A percentile compares a stretch with the other conserved stretches of the same genome.
Evolutionary conservation across 2,329 filamentous ascomycete species (phyloP).

Genomic region (Cephalotrichum gorgonifer): DNA sequence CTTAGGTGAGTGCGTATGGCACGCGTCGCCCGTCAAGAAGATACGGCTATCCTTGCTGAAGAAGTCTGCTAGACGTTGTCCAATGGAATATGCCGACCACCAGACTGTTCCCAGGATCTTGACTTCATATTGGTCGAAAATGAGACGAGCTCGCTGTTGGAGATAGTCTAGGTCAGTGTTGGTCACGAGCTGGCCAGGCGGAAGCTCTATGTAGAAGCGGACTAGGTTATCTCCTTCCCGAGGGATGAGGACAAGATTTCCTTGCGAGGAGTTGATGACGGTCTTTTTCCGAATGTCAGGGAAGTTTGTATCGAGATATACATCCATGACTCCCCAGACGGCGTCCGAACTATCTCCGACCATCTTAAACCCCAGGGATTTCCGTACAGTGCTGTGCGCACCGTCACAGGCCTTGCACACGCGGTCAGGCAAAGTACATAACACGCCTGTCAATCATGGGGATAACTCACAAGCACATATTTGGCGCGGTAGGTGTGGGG

Average conservation of each 20-base stretch:
- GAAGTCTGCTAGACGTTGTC: slow-evolving; percentile 47
- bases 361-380: slow-evolving; percentile 44
- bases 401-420: slow-evolving; percentile 26
- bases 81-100: slow-evolving; percentile 56
- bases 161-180: slow-evolving; percentile 42
- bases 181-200: slow-evolving; percentile 34
- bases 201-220: slow-evolving; percentile 51
- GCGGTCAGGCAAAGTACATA: neutral
- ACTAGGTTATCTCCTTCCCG: slow-evolving; percentile 46
- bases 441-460: neutral
- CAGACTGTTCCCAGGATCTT: slow-evolving; percentile 44
- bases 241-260: slow-evolving; percentile 51
- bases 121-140: slow-evolving; percentile 44
- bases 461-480: neutral
- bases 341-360: slow-evolving; percentile 46
- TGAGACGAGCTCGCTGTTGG: slow-evolving; percentile 37
- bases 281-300: slow-evolving; percentile 51
- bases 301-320: slow-evolving; percentile 45
- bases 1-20: slow-evolving; percentile 45
- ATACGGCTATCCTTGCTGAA: slow-evolving; percentile 46
- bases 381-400: slow-evolving; percentile 40
- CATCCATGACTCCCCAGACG: slow-evolving; percentile 47
- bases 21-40: slow-evolving; percentile 60
- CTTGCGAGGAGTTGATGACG: slow-evolving; percentile 41
- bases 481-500: too few species aligned